Percentiles rank a stretch among this genome's conserved stretches.
Evolutionary conservation across 2,329 filamentous ascomycete genomes (phyloP).

Genomic region (Cytospora paraplurivora): DNA sequence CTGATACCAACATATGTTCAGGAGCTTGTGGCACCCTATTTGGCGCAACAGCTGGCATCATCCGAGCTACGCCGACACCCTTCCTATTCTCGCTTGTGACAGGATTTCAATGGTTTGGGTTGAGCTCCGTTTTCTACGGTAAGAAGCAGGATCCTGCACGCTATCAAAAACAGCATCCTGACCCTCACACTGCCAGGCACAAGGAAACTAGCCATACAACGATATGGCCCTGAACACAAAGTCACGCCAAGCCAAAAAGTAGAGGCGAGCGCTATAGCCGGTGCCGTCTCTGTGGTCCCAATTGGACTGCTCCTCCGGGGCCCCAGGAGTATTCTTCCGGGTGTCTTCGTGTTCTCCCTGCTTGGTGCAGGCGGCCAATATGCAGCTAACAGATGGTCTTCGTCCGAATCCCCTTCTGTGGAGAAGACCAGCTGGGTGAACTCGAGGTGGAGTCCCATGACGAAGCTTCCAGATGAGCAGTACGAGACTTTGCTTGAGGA

Average conservation of each 20-base stretch:
- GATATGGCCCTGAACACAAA: constrained; percentile 53
- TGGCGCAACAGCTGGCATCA: constrained; percentile 71
- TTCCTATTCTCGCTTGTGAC: constrained; percentile 71
- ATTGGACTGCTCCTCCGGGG: constrained; percentile 58
- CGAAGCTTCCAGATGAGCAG: constrained; percentile 67
- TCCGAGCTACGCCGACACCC: constrained; percentile 63
- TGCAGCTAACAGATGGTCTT: constrained; percentile 29
- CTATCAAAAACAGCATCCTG: not conserved
- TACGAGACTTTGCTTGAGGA: constrained; percentile 72
- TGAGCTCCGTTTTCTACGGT: constrained; percentile 79
- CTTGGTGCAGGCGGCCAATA: constrained; percentile 39
- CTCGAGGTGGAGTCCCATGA: constrained; percentile 74
- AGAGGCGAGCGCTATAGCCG: constrained; percentile 70
- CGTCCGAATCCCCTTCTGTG: not conserved
- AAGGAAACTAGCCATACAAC: constrained; percentile 44
- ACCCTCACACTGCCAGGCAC: constrained; percentile 13
- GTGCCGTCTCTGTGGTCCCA: constrained; percentile 64
- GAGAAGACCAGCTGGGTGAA: constrained; percentile 45
- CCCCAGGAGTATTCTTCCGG: constrained; percentile 55
- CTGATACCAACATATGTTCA: constrained; percentile 34
- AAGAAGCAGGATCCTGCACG: constrained; percentile 37
- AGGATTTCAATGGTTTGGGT: constrained; percentile 78
- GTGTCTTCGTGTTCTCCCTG: constrained; percentile 50
- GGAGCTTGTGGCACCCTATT: constrained; percentile 63
- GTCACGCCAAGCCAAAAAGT: constrained; percentile 61